Percentiles rank a stretch among this genome's conserved stretches.
Evolutionary conservation across 2,329 filamentous ascomycete genomes (phyloP).

Genomic region (Fusarium bactridioides): DNA sequence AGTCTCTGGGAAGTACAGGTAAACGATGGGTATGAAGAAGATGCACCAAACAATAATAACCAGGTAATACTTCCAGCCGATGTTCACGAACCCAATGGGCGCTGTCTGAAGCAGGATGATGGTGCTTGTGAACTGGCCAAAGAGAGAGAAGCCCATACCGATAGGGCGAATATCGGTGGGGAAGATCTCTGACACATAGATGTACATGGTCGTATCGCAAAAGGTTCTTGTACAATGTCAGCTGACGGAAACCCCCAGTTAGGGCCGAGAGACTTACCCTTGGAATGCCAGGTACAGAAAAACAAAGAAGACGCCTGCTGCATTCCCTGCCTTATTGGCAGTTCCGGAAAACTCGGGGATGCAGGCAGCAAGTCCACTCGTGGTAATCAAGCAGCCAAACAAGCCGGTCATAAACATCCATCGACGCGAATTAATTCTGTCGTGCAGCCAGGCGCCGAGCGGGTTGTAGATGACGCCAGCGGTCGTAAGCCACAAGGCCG

Average conservation of each 20-base stretch:
- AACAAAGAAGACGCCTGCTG: conserved; percentile 52
- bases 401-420: conserved; percentile 51
- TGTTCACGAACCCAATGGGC: conserved; percentile 47
- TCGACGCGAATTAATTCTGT: conserved; percentile 57
- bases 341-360: conserved; percentile 49
- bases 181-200: conserved; percentile 49
- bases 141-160: conserved; percentile 59
- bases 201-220: conserved; percentile 51
- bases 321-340: conserved; percentile 49
- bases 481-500: conserved; percentile 52
- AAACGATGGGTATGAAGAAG: conserved; percentile 42
- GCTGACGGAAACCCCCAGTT: rapidly evolving
- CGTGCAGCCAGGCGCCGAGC: conserved; percentile 56
- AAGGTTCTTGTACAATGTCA: conserved; percentile 37
- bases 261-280: conserved; percentile 15
- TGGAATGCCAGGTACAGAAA: conserved; percentile 59
- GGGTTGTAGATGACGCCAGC: conserved; percentile 59
- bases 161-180: conserved; percentile 58
- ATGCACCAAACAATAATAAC: conserved; percentile 54
- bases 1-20: conserved; percentile 45
- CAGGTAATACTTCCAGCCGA: conserved; percentile 60
- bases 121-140: conserved; percentile 56
- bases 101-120: conserved; percentile 56
- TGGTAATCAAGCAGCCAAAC: conserved; percentile 50
- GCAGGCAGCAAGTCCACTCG: conserved; percentile 44